Evolutionary conservation across 78 protist genomes (phyloP).

Genomic region (Dictyostelium capitatum): DNA sequence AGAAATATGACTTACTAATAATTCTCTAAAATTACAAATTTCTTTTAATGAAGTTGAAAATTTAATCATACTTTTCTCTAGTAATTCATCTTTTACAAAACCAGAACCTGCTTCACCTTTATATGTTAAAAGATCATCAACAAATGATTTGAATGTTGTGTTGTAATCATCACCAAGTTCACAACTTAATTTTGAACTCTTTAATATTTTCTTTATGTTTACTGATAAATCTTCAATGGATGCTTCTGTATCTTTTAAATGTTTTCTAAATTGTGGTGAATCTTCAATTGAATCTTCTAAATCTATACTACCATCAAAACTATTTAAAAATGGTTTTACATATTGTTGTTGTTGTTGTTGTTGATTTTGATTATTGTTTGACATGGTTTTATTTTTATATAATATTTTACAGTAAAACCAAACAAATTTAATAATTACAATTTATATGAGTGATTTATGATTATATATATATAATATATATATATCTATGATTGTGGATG

Average conservation of each 20-base stretch:
- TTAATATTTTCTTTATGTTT: conserved; percentile 54
- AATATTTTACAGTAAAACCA: too few relatives aligned
- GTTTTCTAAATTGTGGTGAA: conserved; percentile 75
- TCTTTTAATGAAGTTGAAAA: conserved; percentile 50
- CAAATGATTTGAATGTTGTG: conserved; percentile 59
- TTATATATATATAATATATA: too few relatives aligned
- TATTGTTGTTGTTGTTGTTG: conserved; percentile 19
- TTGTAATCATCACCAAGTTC: conserved; percentile 63
- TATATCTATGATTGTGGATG: too few relatives aligned
- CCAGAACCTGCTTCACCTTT: conserved; percentile 29
- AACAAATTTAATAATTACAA: too few relatives aligned
- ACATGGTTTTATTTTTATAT: neutral
- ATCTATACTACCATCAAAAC: conserved; percentile 55
- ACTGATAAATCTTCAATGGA: conserved; percentile 42
- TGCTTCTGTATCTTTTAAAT: conserved; percentile 60
- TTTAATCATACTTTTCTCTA: conserved; percentile 58
- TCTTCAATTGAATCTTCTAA: conserved; percentile 58
- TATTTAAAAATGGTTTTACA: conserved; percentile 42
- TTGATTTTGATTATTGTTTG: neutral
- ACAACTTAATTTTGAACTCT: conserved; percentile 50
- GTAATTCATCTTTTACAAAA: conserved; percentile 48
- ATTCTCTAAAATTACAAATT: conserved; percentile 74
- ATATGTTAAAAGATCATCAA: conserved; percentile 45
- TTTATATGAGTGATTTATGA: too few relatives aligned
- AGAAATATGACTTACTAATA: too few relatives aligned